phyloP scores from a whole-genome alignment of 257 asterid species.

The Scutellaria minor region DNA sequence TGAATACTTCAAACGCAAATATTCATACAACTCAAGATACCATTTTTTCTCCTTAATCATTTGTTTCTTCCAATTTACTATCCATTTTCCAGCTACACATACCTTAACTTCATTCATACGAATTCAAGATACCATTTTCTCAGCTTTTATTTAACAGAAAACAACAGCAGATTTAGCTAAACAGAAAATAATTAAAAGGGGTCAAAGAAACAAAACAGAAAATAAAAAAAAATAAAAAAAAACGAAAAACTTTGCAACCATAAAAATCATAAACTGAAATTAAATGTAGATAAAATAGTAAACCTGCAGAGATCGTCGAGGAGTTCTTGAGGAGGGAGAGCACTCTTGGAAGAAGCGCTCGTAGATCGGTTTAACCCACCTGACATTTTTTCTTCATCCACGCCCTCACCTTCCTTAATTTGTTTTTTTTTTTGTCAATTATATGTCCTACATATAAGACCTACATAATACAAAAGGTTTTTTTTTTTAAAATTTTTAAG shows the following conservation, averaged over 20 bases:
- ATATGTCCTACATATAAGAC: too few relatives aligned
- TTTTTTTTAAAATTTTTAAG: too few relatives aligned
- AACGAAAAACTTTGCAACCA: constrained; percentile 2
- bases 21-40: neutral
- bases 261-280: neutral
- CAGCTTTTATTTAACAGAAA: constrained; percentile 5
- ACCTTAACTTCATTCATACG: neutral
- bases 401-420: neutral
- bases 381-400: constrained; percentile 48
- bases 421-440: too few relatives aligned
- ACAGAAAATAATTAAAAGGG: neutral
- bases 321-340: constrained; percentile 94
- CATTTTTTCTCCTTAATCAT: neutral
- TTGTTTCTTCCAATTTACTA: neutral
- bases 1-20: constrained; percentile 8
- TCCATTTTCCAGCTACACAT: neutral
- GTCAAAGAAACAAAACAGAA: neutral
- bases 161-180: constrained; percentile 6
- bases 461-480: too few relatives aligned
- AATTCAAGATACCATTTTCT: neutral
- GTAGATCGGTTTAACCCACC: constrained; percentile 66
- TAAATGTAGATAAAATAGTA: neutral
- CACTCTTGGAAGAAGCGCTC: constrained; percentile 65
- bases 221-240: neutral
- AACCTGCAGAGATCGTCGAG: constrained; percentile 98